phyloP scores from a whole-genome alignment of 192 early-diverging fungal species.

The Podila epigama region DNA sequence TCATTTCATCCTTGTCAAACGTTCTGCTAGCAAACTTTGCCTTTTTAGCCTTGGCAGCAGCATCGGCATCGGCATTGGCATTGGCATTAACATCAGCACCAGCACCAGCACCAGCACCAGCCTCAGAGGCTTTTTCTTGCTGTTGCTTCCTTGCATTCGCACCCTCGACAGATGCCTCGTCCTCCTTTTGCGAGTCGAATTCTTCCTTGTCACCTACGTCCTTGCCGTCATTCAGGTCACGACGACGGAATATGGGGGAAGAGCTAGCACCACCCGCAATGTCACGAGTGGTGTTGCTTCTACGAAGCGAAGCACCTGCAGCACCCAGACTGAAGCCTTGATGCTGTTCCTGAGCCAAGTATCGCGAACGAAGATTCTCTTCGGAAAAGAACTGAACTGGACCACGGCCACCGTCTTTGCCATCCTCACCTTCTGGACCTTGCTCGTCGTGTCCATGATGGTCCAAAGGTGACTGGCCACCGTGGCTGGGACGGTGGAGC shows the following conservation, averaged over 20 bases:
- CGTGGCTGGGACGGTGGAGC: constrained; percentile 36
- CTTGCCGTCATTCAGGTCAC: not conserved
- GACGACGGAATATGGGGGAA: not conserved
- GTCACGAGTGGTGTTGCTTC: constrained; percentile 45
- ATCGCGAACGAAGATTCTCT: constrained; percentile 41
- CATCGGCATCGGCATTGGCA: constrained; percentile 12
- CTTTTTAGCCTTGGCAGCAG: constrained; percentile 19
- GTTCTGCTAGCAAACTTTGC: constrained; percentile 44
- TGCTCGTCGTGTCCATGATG: not conserved
- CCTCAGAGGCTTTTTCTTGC: too few relatives aligned
- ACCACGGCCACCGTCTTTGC: constrained; percentile 11
- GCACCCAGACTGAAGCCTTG: constrained; percentile 35
- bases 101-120: too few relatives aligned
- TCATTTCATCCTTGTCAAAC: constrained; percentile 51
- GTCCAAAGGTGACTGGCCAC: constrained; percentile 11
- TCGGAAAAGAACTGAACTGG: constrained; percentile 50
- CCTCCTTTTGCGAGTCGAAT: constrained; percentile 17
- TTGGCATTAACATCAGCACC: constrained; percentile 18
- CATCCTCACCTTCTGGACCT: constrained; percentile 1
- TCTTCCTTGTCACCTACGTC: constrained; percentile 42
- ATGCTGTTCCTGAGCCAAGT: constrained; percentile 33
- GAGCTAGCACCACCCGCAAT: not conserved
- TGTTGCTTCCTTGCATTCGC: not conserved
- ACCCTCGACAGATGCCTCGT: not conserved
- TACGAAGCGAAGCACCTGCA: constrained; percentile 31